These are phyloP conservation scores for Psidium friedrichsthalianum DNA, from an alignment of 345 rosid species.

Conservation along the genomic window DNA sequence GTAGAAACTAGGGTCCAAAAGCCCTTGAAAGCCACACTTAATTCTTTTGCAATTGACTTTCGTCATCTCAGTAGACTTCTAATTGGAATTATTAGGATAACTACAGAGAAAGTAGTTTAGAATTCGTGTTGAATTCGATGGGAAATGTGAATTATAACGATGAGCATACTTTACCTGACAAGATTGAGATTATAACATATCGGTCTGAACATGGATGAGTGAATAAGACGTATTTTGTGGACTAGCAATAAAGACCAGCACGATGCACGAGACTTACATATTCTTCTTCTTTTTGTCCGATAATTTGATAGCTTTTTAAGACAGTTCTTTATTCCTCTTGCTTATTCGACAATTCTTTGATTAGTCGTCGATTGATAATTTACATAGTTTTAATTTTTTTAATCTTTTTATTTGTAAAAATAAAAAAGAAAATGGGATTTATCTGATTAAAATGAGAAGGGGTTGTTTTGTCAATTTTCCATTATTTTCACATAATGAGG, in stretches of 20 bases:
- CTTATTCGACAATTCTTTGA: neutral
- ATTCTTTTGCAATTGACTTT: neutral
- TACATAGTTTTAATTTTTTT: neutral
- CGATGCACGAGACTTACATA: no score
- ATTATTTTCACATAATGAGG: neutral
- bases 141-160: neutral
- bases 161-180: neutral
- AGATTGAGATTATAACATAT: no score
- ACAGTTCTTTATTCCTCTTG: neutral
- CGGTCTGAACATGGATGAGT: neutral
- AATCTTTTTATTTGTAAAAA: neutral
- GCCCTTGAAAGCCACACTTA: neutral
- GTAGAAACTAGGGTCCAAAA: neutral
- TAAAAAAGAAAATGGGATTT: neutral
- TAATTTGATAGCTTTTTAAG: neutral
- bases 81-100: neutral
- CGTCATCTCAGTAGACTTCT: neutral
- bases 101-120: neutral
- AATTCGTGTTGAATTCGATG: neutral
- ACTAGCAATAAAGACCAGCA: neutral
- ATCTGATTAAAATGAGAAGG: neutral
- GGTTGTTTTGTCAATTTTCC: neutral
- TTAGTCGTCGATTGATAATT: neutral
- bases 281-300: neutral
- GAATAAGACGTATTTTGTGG: neutral